A percentile compares a stretch with the other conserved stretches of the same genome.
Conservation (phyloP, 1,284 basidiomycete genomes). For the Moesziomyces sp. region DNA sequence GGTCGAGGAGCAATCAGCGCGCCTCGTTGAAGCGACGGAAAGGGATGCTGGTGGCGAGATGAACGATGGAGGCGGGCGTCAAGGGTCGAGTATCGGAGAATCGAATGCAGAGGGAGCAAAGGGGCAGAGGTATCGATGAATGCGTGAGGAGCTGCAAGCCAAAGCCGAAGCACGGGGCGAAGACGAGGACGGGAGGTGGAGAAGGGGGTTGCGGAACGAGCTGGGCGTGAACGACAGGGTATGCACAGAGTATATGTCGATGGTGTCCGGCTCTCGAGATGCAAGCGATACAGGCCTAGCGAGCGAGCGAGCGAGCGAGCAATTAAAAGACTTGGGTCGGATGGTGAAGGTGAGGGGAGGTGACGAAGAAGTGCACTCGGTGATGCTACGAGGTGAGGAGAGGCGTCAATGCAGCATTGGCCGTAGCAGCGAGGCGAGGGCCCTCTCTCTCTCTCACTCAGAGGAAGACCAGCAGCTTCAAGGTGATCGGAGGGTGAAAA, state of each 20-base stretch:
- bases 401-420: not conserved
- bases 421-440: too few relatives aligned
- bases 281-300: not conserved
- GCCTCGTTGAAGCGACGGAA: not conserved
- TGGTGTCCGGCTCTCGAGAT: constrained; percentile 4
- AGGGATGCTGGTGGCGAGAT: not conserved
- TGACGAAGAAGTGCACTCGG: not conserved
- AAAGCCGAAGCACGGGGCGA: constrained; percentile 8
- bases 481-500: constrained; percentile 53
- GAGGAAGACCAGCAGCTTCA: not conserved
- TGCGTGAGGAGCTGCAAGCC: constrained; percentile 10
- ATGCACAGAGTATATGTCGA: constrained; percentile 10
- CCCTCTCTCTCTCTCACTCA: too few relatives aligned
- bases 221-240: constrained; percentile 7
- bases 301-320: not conserved
- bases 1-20: constrained; percentile 7
- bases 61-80: not conserved
- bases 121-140: constrained; percentile 17
- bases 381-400: constrained; percentile 1
- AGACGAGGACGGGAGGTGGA: not conserved
- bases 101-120: constrained; percentile 5
- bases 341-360: not conserved
- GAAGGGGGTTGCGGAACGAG: not conserved
- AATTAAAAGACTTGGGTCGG: not conserved
- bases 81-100: not conserved